A percentile compares a stretch with the other conserved stretches of the same genome.
Conservation (phyloP, 257 asterid genomes). For the Voacanga thouarsii region DNA sequence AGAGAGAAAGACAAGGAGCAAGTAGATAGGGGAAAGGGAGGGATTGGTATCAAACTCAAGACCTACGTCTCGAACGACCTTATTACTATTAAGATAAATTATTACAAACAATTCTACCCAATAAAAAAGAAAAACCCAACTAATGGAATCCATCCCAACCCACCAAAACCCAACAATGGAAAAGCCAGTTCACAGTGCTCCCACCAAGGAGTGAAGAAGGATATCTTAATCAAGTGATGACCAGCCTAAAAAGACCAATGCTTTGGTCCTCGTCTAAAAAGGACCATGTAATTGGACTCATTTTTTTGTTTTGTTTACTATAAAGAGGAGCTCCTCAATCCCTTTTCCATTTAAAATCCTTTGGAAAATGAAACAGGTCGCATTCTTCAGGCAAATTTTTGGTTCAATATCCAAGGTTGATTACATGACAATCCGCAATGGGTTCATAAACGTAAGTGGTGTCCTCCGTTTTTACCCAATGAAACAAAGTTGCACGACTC, state of each 20-base stretch:
- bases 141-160: background rate
- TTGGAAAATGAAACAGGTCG: slow-evolving; percentile 40
- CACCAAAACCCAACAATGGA: no score
- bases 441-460: slow-evolving; percentile 65
- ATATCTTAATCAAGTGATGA: no score
- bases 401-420: slow-evolving; percentile 70
- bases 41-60: no score
- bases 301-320: background rate
- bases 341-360: background rate
- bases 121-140: background rate
- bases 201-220: background rate
- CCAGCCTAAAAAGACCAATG: no score
- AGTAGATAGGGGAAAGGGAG: no score
- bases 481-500: background rate
- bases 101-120: no score
- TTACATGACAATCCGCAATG: slow-evolving; percentile 62
- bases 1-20: no score
- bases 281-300: background rate
- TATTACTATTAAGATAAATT: no score
- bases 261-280: no score
- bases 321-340: background rate
- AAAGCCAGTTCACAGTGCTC: background rate
- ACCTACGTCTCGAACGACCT: no score
- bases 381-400: slow-evolving; percentile 70
- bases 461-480: background rate